phyloP scores from a whole-genome alignment of 805 yeast genomes.

The Zygotorulaspora sp. region DNA sequence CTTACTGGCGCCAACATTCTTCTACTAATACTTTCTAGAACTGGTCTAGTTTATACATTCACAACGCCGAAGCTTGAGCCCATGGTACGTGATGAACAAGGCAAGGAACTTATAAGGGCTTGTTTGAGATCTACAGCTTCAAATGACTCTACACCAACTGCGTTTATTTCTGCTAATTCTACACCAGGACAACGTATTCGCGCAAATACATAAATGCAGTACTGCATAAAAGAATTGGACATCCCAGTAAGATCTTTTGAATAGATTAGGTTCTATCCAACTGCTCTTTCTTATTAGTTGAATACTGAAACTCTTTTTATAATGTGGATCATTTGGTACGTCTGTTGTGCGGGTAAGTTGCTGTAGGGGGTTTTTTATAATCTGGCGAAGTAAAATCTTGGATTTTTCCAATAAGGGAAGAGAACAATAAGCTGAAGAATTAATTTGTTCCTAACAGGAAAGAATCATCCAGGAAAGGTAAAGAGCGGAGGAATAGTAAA shows the following conservation, averaged over 20 bases:
- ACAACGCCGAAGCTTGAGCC: conserved; percentile 97
- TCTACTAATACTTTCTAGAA: conserved; percentile 84
- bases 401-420: conserved; percentile 18
- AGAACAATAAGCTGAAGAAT: conserved; percentile 10
- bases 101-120: conserved; percentile 89
- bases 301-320: too few species aligned
- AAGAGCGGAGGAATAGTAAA: conserved; percentile 1
- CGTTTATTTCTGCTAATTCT: not conserved
- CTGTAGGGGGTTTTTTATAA: not conserved
- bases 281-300: too few species aligned
- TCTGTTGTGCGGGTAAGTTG: conserved; percentile 1
- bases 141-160: not conserved
- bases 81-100: conserved; percentile 87
- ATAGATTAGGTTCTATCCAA: too few species aligned
- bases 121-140: conserved; percentile 54
- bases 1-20: conserved; percentile 95
- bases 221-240: too few species aligned
- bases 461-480: conserved; percentile 16
- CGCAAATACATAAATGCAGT: too few species aligned
- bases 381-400: conserved; percentile 1
- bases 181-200: too few species aligned
- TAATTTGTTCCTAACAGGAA: conserved; percentile 16
- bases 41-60: conserved; percentile 94
- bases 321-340: too few species aligned
- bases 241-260: too few species aligned